These are phyloP conservation scores for Botrytis fragariae DNA, from an alignment of 2,329 filamentous ascomycete genomes.

Conservation along the genomic window DNA sequence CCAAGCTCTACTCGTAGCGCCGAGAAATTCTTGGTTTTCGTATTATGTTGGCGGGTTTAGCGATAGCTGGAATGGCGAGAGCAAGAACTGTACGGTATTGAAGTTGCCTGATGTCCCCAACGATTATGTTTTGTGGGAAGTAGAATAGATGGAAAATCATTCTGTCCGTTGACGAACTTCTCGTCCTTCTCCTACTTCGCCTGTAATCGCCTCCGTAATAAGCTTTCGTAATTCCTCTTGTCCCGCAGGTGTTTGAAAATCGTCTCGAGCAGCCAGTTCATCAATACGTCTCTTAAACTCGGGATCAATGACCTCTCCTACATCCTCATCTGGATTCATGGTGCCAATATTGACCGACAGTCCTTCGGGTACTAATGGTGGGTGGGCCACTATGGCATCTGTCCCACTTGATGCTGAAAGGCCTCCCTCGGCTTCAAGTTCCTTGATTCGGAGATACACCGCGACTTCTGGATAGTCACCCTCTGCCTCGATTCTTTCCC, in stretches of 20 bases:
- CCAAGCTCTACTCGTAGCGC: conserved; percentile 45
- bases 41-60: conserved; percentile 53
- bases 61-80: conserved; percentile 44
- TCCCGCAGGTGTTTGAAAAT: conserved; percentile 77
- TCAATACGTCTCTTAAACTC: conserved; percentile 86
- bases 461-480: conserved; percentile 74
- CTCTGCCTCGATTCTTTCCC: conserved; percentile 76
- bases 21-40: conserved; percentile 53
- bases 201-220: conserved; percentile 75
- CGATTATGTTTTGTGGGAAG: conserved; percentile 62
- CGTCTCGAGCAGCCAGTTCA: conserved; percentile 76
- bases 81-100: conserved; percentile 53
- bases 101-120: conserved; percentile 49
- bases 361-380: conserved; percentile 70
- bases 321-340: conserved; percentile 62
- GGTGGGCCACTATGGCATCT: conserved; percentile 30
- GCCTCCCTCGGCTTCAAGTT: conserved; percentile 28
- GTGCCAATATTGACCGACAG: conserved; percentile 76
- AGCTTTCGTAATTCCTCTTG: conserved; percentile 77
- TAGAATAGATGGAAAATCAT: conserved; percentile 44
- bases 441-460: conserved; percentile 58
- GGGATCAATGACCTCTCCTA: conserved; percentile 68
- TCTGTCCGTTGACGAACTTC: conserved; percentile 62
- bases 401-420: background rate
- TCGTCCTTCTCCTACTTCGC: conserved; percentile 62